Evolutionary conservation across 306 rosid species (phyloP).

Genomic region (Biancaea sappan): DNA sequence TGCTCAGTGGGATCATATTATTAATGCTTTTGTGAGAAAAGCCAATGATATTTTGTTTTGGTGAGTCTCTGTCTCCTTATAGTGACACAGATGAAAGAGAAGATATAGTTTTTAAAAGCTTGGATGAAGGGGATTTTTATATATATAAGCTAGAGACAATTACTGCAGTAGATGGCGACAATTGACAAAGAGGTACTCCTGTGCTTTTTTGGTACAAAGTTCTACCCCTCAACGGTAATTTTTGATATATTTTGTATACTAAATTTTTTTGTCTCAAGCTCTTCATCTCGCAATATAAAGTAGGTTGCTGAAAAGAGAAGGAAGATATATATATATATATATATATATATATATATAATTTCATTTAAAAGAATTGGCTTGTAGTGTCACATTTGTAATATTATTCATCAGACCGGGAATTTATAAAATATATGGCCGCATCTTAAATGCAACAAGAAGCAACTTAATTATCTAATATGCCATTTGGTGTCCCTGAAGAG

Average conservation of each 20-base stretch:
- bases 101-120: neutral
- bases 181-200: neutral
- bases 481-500: constrained; percentile 55
- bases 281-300: constrained; percentile 1
- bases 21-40: constrained; percentile 18
- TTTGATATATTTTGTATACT: neutral
- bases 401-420: constrained; percentile 29
- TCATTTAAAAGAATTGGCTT: neutral
- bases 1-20: neutral
- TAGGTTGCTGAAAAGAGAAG: neutral
- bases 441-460: constrained; percentile 36
- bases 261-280: neutral
- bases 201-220: neutral
- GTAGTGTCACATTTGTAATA: constrained; percentile 37
- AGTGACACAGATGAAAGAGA: neutral
- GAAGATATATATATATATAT: no score
- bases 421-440: constrained; percentile 11
- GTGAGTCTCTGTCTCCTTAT: neutral
- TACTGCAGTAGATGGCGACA: neutral
- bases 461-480: constrained; percentile 37
- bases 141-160: neutral
- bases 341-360: no score
- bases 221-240: neutral
- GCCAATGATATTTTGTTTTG: neutral
- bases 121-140: neutral